Evolutionary conservation across 306 rosid species (phyloP), one percentile per base, ranked within the genome.

Genomic region (Cicer arietinum): DNA sequence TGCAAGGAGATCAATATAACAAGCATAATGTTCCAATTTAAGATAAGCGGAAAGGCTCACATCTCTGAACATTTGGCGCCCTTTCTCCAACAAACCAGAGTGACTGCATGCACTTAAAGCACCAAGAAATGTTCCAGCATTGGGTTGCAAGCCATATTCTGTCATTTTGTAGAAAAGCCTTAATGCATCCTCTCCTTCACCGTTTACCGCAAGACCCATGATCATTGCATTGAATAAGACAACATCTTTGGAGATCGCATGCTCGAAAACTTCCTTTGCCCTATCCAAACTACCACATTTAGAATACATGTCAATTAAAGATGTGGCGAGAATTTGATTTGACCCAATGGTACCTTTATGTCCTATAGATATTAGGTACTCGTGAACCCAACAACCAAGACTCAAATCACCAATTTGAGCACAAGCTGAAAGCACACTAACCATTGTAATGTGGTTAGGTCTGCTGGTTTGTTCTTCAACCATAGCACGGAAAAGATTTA

Each of bases 1-100:
- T 70, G 90, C 85, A 80, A 87, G 91, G 45, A 89, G 87, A 80
- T 89, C 91, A 70, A 89, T 76, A 62, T 87, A 89, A 69, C 90
- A 87, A 52, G 91, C 87, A 76, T 79, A 87, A 67, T 89, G 91
- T 62, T 89, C 94, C 71, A 87, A 57, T 47, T 67, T 67, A 6
- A 86, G 87, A 18, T 71, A 68, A 20, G 71, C n/a, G 48, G 79
- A 82, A 73, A 71, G 59, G 67, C 73, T 67, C 79, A 85, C 76
- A 35, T 80, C 74, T 8, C 37, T 68, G 76, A 89, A 89, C 40
- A 87, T 82, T 62, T 70, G 80, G 41, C 62, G 90, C 44, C 94
- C 90, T 66, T 76, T 69, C 51, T 68, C 81, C 7, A 75, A 64
- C 42, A 87, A 80, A 42, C 94, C 91, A 12, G 86, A 89, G 85